Evolutionary conservation across 2,329 filamentous ascomycete species (phyloP).

Genomic region (Aspergillus proliferans): DNA sequence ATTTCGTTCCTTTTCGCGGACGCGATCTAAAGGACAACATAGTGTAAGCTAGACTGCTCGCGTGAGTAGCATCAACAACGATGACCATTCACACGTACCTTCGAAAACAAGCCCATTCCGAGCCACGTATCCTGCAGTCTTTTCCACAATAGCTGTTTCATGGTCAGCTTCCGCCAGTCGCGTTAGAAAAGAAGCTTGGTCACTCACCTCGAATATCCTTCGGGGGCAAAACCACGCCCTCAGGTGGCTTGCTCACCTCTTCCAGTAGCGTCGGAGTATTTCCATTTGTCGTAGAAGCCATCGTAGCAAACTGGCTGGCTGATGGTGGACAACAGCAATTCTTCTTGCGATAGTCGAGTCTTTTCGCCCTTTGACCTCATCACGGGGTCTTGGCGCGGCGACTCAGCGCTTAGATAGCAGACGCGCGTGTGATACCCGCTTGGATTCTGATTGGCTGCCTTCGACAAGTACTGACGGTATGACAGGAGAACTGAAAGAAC

Average conservation of each 20-base stretch:
- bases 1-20: conserved; percentile 74
- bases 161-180: conserved; percentile 17
- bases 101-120: conserved; percentile 63
- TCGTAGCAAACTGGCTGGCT: conserved; percentile 14
- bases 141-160: conserved; percentile 65
- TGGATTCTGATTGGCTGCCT: conserved; percentile 6
- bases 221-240: conserved; percentile 78
- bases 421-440: conserved; percentile 5
- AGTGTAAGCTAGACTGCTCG: not conserved
- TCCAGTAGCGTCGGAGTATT: conserved; percentile 38
- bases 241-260: conserved; percentile 68
- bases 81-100: conserved; percentile 29
- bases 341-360: not conserved
- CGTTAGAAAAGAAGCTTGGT: not conserved
- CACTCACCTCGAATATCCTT: conserved; percentile 65
- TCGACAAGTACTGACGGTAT: not conserved
- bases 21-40: conserved; percentile 50
- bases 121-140: conserved; percentile 86
- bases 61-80: not conserved
- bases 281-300: conserved; percentile 38
- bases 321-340: not conserved
- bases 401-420: conserved; percentile 1
- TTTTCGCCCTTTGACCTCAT: conserved; percentile 2
- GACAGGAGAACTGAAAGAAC: not conserved
- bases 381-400: conserved; percentile 3